A percentile compares a stretch with the other conserved stretches of the same genome.
Evolutionary conservation across 1,284 basidiomycete species (phyloP).

Genomic region (Cutaneotrichosporon sp.): DNA sequence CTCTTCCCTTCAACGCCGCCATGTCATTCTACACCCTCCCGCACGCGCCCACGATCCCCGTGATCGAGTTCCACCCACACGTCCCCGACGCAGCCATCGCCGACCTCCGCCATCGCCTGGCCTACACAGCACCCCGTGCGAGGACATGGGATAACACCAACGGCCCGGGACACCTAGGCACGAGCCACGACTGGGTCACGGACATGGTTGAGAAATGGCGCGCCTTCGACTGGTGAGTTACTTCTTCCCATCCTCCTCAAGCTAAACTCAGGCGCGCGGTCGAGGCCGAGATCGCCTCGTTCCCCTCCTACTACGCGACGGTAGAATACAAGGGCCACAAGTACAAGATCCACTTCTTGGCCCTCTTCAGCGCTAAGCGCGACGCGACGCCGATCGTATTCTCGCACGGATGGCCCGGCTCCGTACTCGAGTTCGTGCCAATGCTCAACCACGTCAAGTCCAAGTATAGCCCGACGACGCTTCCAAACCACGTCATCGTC

Average conservation of each 20-base stretch:
- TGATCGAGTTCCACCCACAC: constrained; percentile 34
- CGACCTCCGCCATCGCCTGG: constrained; percentile 36
- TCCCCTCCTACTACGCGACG: constrained; percentile 33
- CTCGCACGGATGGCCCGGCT: constrained; percentile 51
- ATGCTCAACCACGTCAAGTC: constrained; percentile 33
- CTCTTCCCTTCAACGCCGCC: background rate
- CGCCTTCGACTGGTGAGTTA: constrained; percentile 33
- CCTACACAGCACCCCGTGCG: constrained; percentile 26
- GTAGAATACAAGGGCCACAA: constrained; percentile 22
- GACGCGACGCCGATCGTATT: constrained; percentile 46
- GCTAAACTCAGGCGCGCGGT: constrained; percentile 27
- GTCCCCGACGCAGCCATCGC: constrained; percentile 38
- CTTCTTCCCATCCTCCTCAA: background rate
- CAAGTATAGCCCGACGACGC: constrained; percentile 33
- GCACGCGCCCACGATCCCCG: constrained; percentile 29
- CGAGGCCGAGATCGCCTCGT: constrained; percentile 34
- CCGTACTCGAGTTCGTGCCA: constrained; percentile 46
- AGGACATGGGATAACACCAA: constrained; percentile 44
- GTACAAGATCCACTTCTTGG: constrained; percentile 44
- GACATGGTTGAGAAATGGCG: constrained; percentile 31
- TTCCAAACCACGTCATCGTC: constrained; percentile 40
- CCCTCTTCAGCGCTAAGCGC: constrained; percentile 33
- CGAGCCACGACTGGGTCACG: constrained; percentile 31
- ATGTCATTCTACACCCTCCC: constrained; percentile 34
- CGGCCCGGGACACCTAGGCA: constrained; percentile 27